Conservation (phyloP, 768 basidiomycete genomes). For the Lactarius indigo region DNA sequence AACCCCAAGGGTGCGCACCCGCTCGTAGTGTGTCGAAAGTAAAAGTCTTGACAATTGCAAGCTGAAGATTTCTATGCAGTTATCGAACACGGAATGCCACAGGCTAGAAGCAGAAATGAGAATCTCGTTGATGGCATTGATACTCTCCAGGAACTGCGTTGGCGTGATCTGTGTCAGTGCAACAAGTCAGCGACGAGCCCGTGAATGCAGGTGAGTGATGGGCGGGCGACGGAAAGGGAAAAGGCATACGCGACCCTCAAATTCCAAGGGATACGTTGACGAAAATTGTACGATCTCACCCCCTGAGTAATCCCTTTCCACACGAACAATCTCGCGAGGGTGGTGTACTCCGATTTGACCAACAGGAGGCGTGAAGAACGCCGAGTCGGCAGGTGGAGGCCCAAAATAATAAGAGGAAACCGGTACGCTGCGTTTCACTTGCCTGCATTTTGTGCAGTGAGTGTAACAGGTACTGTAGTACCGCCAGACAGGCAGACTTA, state of each 20-base stretch:
- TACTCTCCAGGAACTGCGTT: conserved; percentile 83
- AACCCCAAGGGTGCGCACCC: conserved; percentile 43
- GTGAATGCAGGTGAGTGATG: background rate
- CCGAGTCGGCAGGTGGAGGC: conserved; percentile 70
- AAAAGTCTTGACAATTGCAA: conserved; percentile 78
- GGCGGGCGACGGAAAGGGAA: background rate
- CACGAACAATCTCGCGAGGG: conserved; percentile 85
- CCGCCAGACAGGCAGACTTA: background rate
- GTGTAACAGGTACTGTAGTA: background rate
- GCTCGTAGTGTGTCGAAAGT: conserved; percentile 72
- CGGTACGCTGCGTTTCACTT: conserved; percentile 50
- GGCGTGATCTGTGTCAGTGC: conserved; percentile 67
- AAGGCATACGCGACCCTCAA: conserved; percentile 81
- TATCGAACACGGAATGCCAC: conserved; percentile 69
- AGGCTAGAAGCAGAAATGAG: conserved; percentile 86
- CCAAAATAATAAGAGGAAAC: conserved; percentile 84
- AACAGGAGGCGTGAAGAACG: conserved; percentile 74
- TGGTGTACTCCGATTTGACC: conserved; percentile 88
- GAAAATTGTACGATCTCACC: conserved; percentile 92
- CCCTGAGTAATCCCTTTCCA: conserved; percentile 89
- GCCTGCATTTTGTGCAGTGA: conserved; percentile 3
- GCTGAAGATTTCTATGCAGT: conserved; percentile 70
- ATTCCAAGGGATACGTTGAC: conserved; percentile 83
- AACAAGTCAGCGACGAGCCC: background rate
- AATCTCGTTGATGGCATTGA: conserved; percentile 86